Percentiles rank a stretch among this genome's conserved stretches.
phyloP scores from a whole-genome alignment of 73 alveolate species.

The Strombidium stylifer region DNA sequence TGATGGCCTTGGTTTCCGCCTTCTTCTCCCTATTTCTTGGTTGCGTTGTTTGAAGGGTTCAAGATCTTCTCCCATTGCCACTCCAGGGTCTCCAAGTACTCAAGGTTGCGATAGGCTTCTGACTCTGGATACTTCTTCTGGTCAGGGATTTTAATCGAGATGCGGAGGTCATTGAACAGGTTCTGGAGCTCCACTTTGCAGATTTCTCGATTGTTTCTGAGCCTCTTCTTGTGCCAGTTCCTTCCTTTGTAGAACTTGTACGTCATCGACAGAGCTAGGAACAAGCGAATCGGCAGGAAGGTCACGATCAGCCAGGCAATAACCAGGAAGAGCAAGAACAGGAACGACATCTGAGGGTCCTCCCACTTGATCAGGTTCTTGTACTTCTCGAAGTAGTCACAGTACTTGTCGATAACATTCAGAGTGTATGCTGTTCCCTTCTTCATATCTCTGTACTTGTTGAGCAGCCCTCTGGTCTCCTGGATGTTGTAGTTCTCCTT shows the following conservation, averaged over 20 bases:
- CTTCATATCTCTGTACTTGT: constrained; percentile 20
- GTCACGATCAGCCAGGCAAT: constrained; percentile 29
- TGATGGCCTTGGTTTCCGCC: constrained; percentile 14
- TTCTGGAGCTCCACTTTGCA: constrained; percentile 17
- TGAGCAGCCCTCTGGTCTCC: constrained; percentile 20
- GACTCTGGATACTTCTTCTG: no score
- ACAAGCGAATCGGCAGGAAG: constrained; percentile 43
- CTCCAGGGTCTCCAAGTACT: no score
- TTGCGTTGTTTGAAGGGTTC: no score
- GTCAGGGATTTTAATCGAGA: no score
- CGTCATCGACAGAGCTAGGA: constrained; percentile 15
- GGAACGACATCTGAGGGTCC: constrained; percentile 34
- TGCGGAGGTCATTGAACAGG: no score
- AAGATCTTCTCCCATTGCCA: no score
- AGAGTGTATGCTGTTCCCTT: constrained; percentile 33
- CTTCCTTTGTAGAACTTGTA: constrained; percentile 49
- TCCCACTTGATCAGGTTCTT: constrained; percentile 50
- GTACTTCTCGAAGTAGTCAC: constrained; percentile 45
- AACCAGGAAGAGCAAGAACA: constrained; percentile 34
- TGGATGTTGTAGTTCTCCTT: constrained; percentile 24
- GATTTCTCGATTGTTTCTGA: constrained; percentile 36
- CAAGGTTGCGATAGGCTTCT: no score
- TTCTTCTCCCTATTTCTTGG: constrained; percentile 18
- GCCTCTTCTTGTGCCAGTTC: constrained; percentile 33
- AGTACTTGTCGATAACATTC: constrained; percentile 17